A percentile compares a stretch with the other conserved stretches of the same genome.
These are phyloP conservation scores for Porpolomopsis calyptriformis DNA, from an alignment of 768 basidiomycete species.

Conservation along the genomic window DNA sequence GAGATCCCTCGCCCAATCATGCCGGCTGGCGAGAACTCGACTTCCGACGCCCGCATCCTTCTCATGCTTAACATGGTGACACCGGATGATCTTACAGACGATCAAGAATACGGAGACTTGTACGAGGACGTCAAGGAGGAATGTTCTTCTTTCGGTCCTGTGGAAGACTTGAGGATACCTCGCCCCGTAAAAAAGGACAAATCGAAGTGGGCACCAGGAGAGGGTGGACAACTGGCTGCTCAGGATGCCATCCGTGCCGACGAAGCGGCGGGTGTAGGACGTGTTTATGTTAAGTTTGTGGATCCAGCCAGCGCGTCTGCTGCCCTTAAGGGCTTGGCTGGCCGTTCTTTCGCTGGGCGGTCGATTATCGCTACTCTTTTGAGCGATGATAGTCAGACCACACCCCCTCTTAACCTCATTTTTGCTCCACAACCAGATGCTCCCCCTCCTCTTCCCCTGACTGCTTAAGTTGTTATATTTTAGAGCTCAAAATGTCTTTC, in stretches of 20 bases:
- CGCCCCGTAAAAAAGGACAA: slow-evolving; percentile 82
- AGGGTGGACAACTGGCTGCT: slow-evolving; percentile 46
- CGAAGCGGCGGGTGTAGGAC: slow-evolving; percentile 86
- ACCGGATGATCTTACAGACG: slow-evolving; percentile 79
- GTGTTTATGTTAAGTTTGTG: slow-evolving; percentile 87
- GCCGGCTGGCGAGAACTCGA: slow-evolving; percentile 64
- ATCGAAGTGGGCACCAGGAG: slow-evolving; percentile 61
- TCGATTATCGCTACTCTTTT: slow-evolving; percentile 81
- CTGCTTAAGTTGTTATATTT: slow-evolving; percentile 6
- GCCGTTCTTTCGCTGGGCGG: slow-evolving; percentile 76
- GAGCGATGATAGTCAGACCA: slow-evolving; percentile 75
- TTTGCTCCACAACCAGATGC: slow-evolving; percentile 79
- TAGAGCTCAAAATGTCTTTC: not conserved
- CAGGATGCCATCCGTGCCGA: slow-evolving; percentile 64
- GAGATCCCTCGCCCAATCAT: slow-evolving; percentile 82
- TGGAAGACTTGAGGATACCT: slow-evolving; percentile 83
- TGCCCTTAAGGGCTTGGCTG: slow-evolving; percentile 83
- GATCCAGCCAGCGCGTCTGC: slow-evolving; percentile 48
- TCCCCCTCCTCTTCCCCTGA: slow-evolving; percentile 61
- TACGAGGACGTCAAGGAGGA: slow-evolving; percentile 93
- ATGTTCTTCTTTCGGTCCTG: slow-evolving; percentile 66
- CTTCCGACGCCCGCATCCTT: slow-evolving; percentile 66
- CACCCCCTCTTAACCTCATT: slow-evolving; percentile 71
- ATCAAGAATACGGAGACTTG: slow-evolving; percentile 88
- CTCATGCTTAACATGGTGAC: slow-evolving; percentile 99